Conservation (phyloP, 2,329 filamentous ascomycete genomes). For the Colletotrichum euphorbiae region DNA sequence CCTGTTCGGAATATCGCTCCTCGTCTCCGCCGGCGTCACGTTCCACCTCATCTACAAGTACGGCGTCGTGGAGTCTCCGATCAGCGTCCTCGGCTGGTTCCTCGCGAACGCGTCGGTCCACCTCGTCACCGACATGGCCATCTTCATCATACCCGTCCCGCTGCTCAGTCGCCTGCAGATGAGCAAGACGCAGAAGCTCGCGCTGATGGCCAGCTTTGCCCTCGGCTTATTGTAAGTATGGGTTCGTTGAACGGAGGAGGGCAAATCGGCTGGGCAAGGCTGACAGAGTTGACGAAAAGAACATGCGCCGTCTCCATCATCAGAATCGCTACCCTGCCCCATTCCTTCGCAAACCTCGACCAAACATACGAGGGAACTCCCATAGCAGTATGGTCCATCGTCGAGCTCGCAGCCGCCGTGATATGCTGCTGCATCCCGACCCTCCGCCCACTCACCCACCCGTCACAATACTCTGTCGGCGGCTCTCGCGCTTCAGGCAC, state of each 20-base stretch:
- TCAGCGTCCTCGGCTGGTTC: constrained; percentile 36
- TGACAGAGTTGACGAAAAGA: background rate
- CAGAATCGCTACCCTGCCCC: constrained; percentile 48
- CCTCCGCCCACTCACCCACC: constrained; percentile 45
- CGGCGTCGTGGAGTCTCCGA: background rate
- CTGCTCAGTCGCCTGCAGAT: constrained; percentile 31
- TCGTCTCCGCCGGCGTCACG: constrained; percentile 25
- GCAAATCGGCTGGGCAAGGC: no score
- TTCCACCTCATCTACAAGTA: background rate
- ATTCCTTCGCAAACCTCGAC: constrained; percentile 45
- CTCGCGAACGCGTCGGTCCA: constrained; percentile 34
- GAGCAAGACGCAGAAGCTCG: constrained; percentile 29
- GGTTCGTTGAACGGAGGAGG: no score
- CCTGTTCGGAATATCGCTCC: constrained; percentile 29
- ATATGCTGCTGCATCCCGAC: constrained; percentile 55
- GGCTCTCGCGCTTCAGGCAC: no score
- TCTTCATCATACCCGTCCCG: constrained; percentile 38
- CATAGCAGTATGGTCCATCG: constrained; percentile 52
- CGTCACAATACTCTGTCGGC: background rate
- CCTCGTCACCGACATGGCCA: constrained; percentile 39
- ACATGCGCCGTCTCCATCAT: constrained; percentile 41
- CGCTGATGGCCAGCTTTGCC: constrained; percentile 32
- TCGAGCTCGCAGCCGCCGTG: constrained; percentile 54
- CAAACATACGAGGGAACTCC: constrained; percentile 48
- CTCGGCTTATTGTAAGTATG: constrained; percentile 38